A percentile compares a stretch with the other conserved stretches of the same genome.
phyloP scores from a whole-genome alignment of 2,329 filamentous ascomycete species.

The Trichoderma pleuroti region DNA sequence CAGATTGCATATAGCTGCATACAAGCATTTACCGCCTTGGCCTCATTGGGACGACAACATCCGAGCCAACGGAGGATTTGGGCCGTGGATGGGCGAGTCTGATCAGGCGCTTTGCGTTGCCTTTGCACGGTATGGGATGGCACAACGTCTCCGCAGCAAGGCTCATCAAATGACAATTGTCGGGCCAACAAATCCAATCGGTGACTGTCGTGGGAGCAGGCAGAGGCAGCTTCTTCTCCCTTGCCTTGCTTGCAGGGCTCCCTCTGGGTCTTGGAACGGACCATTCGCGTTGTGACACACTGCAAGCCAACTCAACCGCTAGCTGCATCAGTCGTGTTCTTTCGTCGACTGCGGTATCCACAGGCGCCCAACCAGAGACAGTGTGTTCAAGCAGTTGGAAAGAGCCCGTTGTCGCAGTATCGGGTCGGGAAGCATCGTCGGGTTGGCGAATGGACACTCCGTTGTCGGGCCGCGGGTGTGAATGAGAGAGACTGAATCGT shows the following conservation, averaged over 20 bases:
- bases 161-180: not conserved
- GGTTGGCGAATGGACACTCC: not conserved
- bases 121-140: not conserved
- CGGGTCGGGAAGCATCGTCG: not conserved
- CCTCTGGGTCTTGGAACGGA: constrained; percentile 2
- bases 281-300: constrained; percentile 17
- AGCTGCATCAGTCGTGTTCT: constrained; percentile 17
- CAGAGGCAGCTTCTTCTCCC: not conserved
- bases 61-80: not conserved
- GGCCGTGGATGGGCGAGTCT: not conserved
- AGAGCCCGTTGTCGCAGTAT: not conserved
- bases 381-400: not conserved
- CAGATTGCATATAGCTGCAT: constrained; percentile 12
- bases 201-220: not conserved
- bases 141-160: not conserved
- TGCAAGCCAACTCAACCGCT: constrained; percentile 17
- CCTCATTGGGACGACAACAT: not conserved
- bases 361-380: constrained; percentile 13
- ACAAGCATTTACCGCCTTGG: not conserved
- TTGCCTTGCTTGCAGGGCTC: constrained; percentile 2
- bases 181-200: not conserved
- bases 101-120: not conserved
- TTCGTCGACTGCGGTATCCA: constrained; percentile 4
- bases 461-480: not conserved
- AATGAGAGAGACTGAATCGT: not conserved